Conservation (phyloP, 2,329 filamentous ascomycete species). For the Pseudovirgaria hyperparasitica region DNA sequence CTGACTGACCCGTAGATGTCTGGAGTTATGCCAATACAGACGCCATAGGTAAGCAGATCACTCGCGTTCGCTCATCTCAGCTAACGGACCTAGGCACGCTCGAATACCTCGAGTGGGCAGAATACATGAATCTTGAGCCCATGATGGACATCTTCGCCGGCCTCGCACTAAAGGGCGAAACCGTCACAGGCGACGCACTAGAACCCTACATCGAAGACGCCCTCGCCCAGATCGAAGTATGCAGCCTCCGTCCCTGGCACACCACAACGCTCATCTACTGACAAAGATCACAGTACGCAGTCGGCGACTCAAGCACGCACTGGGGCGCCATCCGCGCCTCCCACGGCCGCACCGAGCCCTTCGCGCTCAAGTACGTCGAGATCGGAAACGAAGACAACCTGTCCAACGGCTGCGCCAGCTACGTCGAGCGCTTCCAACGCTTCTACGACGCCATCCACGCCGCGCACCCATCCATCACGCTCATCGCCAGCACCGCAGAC, state of each 20-base stretch:
- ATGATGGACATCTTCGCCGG: conserved; percentile 32
- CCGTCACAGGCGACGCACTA: conserved; percentile 23
- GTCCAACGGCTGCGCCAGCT: conserved; percentile 15
- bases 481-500: conserved; percentile 16
- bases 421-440: conserved; percentile 19
- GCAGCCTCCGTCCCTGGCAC: too few species aligned
- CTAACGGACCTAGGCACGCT: conserved; percentile 34
- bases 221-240: conserved; percentile 21
- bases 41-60: too few species aligned
- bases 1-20: too few species aligned
- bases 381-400: conserved; percentile 28
- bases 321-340: conserved; percentile 22
- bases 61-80: too few species aligned
- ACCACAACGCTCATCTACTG: too few species aligned
- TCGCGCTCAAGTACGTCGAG: conserved; percentile 24
- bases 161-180: conserved; percentile 29
- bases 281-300: too few species aligned
- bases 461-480: conserved; percentile 21
- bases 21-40: conserved; percentile 31
- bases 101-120: conserved; percentile 36
- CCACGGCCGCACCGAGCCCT: conserved; percentile 24
- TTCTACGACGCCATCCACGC: conserved; percentile 21
- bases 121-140: conserved; percentile 31
- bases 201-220: conserved; percentile 26
- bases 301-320: conserved; percentile 16